Conservation (phyloP, 352 stramenopile species). For the Globisporangium ultimum region DNA sequence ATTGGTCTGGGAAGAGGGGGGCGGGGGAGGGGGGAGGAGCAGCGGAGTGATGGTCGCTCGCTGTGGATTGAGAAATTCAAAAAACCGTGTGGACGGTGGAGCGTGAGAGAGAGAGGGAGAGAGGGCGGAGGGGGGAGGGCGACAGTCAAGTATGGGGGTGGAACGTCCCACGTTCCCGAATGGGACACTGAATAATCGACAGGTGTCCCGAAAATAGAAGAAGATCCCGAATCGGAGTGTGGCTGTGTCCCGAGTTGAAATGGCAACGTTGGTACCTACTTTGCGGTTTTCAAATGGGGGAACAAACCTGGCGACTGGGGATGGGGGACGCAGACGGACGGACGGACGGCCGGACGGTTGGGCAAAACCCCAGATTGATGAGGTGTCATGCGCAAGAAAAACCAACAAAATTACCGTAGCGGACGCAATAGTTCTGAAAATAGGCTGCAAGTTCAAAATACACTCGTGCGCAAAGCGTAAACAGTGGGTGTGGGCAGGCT, state of each 20-base stretch:
- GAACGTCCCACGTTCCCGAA: conserved; percentile 14
- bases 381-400: background rate
- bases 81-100: conserved; percentile 22
- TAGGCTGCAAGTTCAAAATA: background rate
- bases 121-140: conserved; percentile 4
- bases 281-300: background rate
- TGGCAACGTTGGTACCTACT: background rate
- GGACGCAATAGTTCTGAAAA: background rate
- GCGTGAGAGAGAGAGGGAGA: conserved; percentile 11
- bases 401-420: background rate
- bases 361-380: background rate
- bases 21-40: conserved; percentile 12
- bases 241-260: background rate
- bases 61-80: conserved; percentile 37
- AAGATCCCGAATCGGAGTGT: background rate
- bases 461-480: background rate
- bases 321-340: background rate
- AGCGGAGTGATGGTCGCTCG: conserved; percentile 20
- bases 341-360: background rate
- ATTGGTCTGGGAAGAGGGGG: conserved; percentile 23
- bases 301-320: background rate
- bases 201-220: no score
- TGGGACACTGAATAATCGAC: background rate
- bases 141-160: conserved; percentile 7
- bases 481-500: background rate